Evolutionary conservation across 805 yeast genomes (phyloP).

Genomic region (Yarrowia sp.): DNA sequence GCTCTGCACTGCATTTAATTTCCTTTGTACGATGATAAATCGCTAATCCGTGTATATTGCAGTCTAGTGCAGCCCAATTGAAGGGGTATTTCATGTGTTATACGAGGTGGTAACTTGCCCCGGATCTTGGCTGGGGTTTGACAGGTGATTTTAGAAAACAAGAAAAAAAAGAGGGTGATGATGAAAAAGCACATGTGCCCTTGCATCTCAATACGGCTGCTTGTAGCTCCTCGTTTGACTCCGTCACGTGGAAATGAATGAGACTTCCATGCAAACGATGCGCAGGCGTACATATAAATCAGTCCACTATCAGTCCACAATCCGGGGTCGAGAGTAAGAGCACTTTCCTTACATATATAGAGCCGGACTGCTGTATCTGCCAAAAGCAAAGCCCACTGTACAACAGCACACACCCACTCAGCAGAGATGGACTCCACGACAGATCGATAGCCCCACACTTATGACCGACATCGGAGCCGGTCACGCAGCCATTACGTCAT

Average conservation of each 20-base stretch:
- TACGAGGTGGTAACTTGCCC: too few species aligned
- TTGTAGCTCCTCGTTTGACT: background rate
- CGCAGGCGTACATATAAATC: constrained; percentile 7
- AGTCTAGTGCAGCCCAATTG: too few species aligned
- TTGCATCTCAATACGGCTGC: too few species aligned
- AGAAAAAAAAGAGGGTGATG: background rate
- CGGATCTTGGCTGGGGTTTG: too few species aligned
- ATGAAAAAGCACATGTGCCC: background rate
- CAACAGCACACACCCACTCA: background rate
- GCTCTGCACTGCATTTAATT: background rate
- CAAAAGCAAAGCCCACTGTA: background rate
- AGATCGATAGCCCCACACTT: background rate
- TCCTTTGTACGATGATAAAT: too few species aligned
- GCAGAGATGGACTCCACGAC: background rate
- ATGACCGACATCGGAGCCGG: background rate
- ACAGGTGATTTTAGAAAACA: too few species aligned
- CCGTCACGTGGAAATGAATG: background rate
- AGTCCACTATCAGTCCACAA: constrained; percentile 17
- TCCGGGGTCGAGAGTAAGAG: background rate
- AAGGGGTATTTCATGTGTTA: too few species aligned
- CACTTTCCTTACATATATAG: background rate
- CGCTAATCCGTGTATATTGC: too few species aligned
- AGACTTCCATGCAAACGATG: background rate
- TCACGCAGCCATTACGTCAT: background rate
- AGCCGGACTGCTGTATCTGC: background rate